Evolutionary conservation across 495 filamentous ascomycete genomes (phyloP), one percentile per base, ranked within the genome.

Genomic region (Penicillium coprophilum): DNA sequence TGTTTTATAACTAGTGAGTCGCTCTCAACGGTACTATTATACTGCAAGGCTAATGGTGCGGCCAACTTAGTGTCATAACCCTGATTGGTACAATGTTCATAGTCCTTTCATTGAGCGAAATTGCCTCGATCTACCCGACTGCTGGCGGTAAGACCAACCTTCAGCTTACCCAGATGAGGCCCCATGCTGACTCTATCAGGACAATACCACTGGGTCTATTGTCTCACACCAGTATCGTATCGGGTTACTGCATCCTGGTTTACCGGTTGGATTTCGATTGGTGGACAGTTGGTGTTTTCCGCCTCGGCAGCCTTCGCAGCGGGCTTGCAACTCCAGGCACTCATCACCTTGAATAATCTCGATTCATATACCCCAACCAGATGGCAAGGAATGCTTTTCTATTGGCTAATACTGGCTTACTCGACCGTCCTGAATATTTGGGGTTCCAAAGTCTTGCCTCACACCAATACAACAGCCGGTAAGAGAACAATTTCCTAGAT

Each of bases 1-100:
- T 72, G 1, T 67, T 70, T 46, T 70, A 71, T 30, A 72, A 71
- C 55, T 68, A 70, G 65, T 66, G 17, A 44, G 63, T 58, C 8
- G 2, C 3, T 1, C 10, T 24, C 11, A 9, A 36, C 5, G 10
- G 12, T 1, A n/a, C 13, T 13, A 5, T 9, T 6, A 34, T 27
- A 21, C 24, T 17, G 13, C 5, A 51, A 20, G 1, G 15, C 32
- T 60, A 24, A 60, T 40, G 1, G 6, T 2, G 0, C 6, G 3
- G 2, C 21, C 12, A 21, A 17, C 23, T 13, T 17, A 66, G 64
- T 58, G 38, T 64, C 3, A 65, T 65, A n/a, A 43, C 64, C 5
- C 32, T 67, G 11, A 15, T 62, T 7, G 58, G 64, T 6, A 67
- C 64, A 6, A 44, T 67, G 3, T 60, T 67, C 9, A 47, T 67